Percentiles rank a stretch among this genome's conserved stretches.
Conservation (phyloP, 352 stramenopile species). For the Globisporangium heterothallicum region DNA sequence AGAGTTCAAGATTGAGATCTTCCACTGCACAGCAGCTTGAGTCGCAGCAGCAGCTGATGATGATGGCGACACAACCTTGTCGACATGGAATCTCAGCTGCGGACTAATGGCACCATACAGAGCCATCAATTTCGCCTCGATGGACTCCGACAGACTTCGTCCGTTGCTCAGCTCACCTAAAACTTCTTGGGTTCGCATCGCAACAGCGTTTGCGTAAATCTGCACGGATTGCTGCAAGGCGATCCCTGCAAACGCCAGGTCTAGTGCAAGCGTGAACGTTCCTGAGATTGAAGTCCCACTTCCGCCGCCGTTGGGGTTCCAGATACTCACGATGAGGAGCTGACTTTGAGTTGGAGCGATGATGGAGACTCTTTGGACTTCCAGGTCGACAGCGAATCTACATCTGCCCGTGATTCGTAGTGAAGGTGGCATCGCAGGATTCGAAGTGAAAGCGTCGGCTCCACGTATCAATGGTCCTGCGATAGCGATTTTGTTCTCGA, state of each 20-base stretch:
- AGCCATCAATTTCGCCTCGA: conserved; percentile 20
- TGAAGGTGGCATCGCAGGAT: background rate
- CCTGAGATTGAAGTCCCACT: conserved; percentile 8
- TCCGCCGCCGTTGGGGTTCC: conserved; percentile 1
- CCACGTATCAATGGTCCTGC: conserved; percentile 3
- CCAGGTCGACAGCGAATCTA: conserved; percentile 10
- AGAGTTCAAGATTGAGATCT: conserved; percentile 6
- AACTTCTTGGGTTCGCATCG: conserved; percentile 25
- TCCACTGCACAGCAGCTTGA: conserved; percentile 4
- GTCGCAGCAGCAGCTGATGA: background rate
- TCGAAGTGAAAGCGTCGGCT: background rate
- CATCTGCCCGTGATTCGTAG: conserved; percentile 8
- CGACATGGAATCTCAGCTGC: conserved; percentile 17
- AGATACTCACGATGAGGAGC: conserved; percentile 11
- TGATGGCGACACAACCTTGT: conserved; percentile 2
- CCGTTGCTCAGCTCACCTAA: conserved; percentile 20
- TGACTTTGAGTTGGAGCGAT: conserved; percentile 3
- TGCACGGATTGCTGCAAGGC: background rate
- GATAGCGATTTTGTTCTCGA: conserved; percentile 1
- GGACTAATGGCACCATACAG: conserved; percentile 14
- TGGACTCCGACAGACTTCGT: conserved; percentile 19
- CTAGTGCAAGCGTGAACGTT: conserved; percentile 18
- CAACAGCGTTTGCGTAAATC: conserved; percentile 24
- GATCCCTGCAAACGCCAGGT: conserved; percentile 3
- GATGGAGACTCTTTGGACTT: conserved; percentile 16